Evolutionary conservation across 176 grass and related monocot genomes (phyloP).

Genomic region (Rhynchospora pubera): DNA sequence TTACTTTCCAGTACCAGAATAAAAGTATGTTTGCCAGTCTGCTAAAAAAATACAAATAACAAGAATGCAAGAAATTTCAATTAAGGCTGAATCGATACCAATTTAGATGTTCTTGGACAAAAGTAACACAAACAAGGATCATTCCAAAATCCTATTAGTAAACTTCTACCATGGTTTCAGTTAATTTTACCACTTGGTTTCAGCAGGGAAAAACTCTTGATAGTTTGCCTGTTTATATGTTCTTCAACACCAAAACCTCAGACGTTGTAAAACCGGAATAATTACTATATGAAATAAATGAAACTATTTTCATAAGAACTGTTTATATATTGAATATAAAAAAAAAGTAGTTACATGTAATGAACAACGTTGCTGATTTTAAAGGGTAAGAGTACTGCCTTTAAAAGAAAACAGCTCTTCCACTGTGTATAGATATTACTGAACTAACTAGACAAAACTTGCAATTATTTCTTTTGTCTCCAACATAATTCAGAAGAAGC

Average conservation of each 20-base stretch:
- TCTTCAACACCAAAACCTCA: background rate
- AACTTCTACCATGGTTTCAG: background rate
- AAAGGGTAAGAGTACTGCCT: background rate
- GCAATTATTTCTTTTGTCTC: slow-evolving; percentile 12
- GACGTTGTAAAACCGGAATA: background rate
- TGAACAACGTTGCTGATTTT: slow-evolving; percentile 17
- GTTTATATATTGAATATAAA: slow-evolving; percentile 28
- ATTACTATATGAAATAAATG: background rate
- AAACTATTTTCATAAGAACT: slow-evolving; percentile 13
- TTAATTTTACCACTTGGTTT: background rate
- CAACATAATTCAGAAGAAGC: slow-evolving; percentile 14
- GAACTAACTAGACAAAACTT: slow-evolving; percentile 18
- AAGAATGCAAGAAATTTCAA: background rate
- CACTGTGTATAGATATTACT: slow-evolving; percentile 20
- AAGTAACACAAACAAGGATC: background rate
- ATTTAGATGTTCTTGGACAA: background rate
- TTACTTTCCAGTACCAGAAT: background rate
- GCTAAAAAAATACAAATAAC: background rate
- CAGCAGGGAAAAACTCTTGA: background rate
- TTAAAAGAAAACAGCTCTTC: slow-evolving; percentile 15
- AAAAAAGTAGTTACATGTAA: slow-evolving; percentile 24
- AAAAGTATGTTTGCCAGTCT: background rate
- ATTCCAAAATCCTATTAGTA: background rate
- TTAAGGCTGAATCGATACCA: background rate
- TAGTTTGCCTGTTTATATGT: background rate